Base-by-base conservation (phyloP, 2,329 filamentous ascomycete genomes). In the Alternaria ethzedia region DNA sequence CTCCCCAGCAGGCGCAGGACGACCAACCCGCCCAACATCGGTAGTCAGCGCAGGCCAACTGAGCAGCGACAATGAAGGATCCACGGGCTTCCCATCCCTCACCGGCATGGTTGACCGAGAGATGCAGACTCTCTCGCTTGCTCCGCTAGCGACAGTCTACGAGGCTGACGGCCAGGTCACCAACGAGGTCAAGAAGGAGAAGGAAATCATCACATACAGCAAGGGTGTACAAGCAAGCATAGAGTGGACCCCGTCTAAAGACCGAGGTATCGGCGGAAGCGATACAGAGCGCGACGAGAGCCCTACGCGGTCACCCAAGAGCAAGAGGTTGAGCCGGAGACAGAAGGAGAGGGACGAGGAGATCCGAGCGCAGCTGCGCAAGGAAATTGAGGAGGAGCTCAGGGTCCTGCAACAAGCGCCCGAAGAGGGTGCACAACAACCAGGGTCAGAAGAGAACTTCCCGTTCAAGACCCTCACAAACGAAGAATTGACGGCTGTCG, bases 211-310 rank as follows among this genome's bases (percentile, higher is more conserved):
- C 76, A 97, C 94, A 57, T 99, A 99, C 85, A 98, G 92, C 85
- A 98, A 97, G 83, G 94, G 90, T 59, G 94, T 98, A 21, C 96
- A 99, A 81, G 97, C 96, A 15, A 89, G 91, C 21, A 91, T 93
- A 73, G 89, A 90, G 66, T 92, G 92, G 88, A 84, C 85, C 17
- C 81, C 82, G 7, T 83, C 85, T 6, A 82, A 84, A 60, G 82
- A 86, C 26, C 82, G 85, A 32, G 83, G 85, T 30, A 82, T 86
- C 1, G 84, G 86, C 54, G 85, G 84, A 4, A 83, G 85, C 51
- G 81, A 79, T 59, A 86, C 88, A 9, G 87, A 87, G 28, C 86
- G 87, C 23, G 89, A 89, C 15, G 90, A 94, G 21, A 81, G 85
- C 9, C 86, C 86, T 46, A 83, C 83, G 13, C 85, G 85, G 32